phyloP scores from a whole-genome alignment of 345 rosid species.

The Syzygium aqueum region DNA sequence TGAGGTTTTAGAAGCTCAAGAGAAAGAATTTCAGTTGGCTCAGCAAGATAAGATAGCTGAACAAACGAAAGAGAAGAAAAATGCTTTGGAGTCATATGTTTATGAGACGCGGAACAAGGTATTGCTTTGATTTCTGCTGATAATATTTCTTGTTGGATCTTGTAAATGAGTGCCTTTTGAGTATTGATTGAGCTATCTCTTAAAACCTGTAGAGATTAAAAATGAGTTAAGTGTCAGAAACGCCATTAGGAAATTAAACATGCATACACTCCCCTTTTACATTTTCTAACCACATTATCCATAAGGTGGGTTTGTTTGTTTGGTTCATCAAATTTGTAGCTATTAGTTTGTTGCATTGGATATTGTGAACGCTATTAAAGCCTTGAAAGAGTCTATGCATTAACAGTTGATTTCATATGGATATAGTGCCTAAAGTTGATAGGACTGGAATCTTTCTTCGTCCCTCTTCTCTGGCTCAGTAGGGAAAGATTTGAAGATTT shows the following conservation, averaged over 20 bases:
- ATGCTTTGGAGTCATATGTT: constrained; percentile 55
- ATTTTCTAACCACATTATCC: not conserved
- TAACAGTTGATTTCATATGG: not conserved
- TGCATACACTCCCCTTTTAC: not conserved
- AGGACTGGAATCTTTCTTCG: not conserved
- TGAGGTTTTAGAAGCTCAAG: constrained; percentile 36
- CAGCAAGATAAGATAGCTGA: constrained; percentile 38
- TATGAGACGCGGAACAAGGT: constrained; percentile 61
- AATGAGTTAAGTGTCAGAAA: not conserved
- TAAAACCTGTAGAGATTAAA: not conserved
- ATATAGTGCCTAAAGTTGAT: not conserved
- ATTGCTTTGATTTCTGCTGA: not conserved
- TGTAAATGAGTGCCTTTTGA: not conserved
- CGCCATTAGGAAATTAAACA: not conserved
- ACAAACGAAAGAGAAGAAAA: constrained; percentile 45
- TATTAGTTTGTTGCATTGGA: not conserved
- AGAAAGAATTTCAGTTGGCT: constrained; percentile 37
- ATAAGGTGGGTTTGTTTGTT: not conserved
- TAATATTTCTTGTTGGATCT: not conserved
- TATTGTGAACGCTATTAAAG: not conserved
- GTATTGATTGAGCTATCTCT: not conserved
- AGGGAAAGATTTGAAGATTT: not conserved
- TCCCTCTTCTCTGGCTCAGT: not conserved
- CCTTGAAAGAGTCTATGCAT: not conserved
- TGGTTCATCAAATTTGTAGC: not conserved